A percentile compares a stretch with the other conserved stretches of the same genome.
phyloP scores from a whole-genome alignment of 2,329 filamentous ascomycete species.

The Claviceps sp. region DNA sequence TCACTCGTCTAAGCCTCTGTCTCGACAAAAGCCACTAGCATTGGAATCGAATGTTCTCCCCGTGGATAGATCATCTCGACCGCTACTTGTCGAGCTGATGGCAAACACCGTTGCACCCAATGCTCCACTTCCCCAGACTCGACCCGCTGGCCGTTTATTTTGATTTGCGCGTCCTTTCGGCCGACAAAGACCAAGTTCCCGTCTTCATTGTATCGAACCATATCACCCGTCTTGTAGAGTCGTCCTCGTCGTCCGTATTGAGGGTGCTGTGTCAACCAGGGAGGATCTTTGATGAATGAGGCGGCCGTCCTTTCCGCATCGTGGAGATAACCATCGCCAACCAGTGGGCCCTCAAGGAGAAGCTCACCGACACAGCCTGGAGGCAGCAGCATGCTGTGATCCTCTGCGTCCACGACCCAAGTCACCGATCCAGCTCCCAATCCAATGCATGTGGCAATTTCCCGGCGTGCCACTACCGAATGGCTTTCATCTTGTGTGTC shows the following conservation, averaged over 20 bases:
- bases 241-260: not conserved
- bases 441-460: not conserved
- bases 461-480: no score
- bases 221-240: constrained; percentile 14
- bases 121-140: constrained; percentile 11
- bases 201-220: constrained; percentile 8
- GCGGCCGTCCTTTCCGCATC: not conserved
- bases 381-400: not conserved
- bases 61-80: not conserved
- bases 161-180: constrained; percentile 12
- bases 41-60: no score
- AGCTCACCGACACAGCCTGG: constrained; percentile 3
- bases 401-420: not conserved
- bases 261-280: not conserved
- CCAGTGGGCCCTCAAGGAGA: not conserved
- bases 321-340: constrained; percentile 1
- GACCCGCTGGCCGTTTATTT: constrained; percentile 14
- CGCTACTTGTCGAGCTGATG: not conserved
- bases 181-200: constrained; percentile 13
- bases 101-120: not conserved
- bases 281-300: not conserved
- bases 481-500: no score
- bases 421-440: not conserved
- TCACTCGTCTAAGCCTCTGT: not conserved
- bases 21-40: not conserved